Evolutionary conservation across 2,329 filamentous ascomycete species (phyloP).

Genomic region (Aspergillus sclerotialis): DNA sequence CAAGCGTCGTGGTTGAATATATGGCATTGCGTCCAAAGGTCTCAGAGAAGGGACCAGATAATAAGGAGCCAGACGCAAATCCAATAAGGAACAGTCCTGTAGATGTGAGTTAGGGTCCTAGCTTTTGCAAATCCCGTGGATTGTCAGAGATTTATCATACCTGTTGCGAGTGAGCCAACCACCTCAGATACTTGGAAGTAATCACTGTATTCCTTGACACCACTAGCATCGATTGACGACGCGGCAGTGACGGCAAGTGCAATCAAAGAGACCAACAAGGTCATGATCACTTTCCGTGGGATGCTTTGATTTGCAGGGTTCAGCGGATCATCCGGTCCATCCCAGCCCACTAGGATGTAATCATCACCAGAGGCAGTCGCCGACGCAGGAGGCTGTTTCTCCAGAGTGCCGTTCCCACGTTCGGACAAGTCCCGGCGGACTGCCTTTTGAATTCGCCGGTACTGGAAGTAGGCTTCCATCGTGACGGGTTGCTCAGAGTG

Average conservation of each 20-base stretch:
- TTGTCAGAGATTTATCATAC: conserved; percentile 13
- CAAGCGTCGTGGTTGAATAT: conserved; percentile 40
- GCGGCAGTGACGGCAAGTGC: conserved; percentile 46
- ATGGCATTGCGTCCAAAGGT: conserved; percentile 44
- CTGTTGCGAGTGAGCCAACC: conserved; percentile 44
- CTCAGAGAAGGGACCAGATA: conserved; percentile 45
- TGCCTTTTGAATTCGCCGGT: conserved; percentile 13
- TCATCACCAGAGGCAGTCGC: not conserved
- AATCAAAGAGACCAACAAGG: conserved; percentile 40
- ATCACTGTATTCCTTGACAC: conserved; percentile 38
- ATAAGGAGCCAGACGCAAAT: conserved; percentile 43
- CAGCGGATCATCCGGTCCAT: conserved; percentile 24
- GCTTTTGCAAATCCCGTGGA: not conserved
- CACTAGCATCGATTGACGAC: conserved; percentile 47
- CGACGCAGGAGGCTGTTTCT: conserved; percentile 3
- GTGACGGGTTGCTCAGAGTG: conserved; percentile 1
- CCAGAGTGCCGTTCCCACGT: conserved; percentile 3
- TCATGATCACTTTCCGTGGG: conserved; percentile 29
- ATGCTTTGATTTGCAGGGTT: conserved; percentile 35
- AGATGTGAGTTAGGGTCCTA: not conserved
- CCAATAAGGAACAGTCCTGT: conserved; percentile 37
- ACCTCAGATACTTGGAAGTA: conserved; percentile 46
- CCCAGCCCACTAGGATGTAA: too few relatives aligned
- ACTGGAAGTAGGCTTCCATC: conserved; percentile 20
- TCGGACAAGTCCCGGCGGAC: conserved; percentile 11